Evolutionary conservation across 768 basidiomycete species (phyloP), one percentile per base, ranked within the genome.

Genomic region (Roridomyces roridus): DNA sequence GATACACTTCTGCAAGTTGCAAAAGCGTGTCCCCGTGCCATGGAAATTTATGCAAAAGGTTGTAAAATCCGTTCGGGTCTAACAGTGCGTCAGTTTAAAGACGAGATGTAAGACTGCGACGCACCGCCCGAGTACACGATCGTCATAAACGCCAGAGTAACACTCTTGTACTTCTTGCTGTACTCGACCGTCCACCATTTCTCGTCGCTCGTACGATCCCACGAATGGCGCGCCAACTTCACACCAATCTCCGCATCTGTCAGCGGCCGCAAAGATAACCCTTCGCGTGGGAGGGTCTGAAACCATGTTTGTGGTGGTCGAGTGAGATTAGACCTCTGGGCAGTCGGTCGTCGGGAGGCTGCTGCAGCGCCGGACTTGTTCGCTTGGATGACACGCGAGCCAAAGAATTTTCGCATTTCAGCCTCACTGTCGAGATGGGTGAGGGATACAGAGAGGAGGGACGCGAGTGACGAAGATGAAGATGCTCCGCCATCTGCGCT

Each of bases 21-120:
- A 96, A 79, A 1, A 96, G 77, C 0, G 96, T 96, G 70, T 98
- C 96, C 1, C 88, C 91, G 64, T 98, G 97, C 85, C 94, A 98
- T 0, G 93, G 94, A 51, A 89, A 81, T 36, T 82, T 83, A 23
- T 85, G 80, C n/a, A 96, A 66, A 8, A 98, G 77, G 18, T 85
- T 82, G 72, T 86, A 89, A 41, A 99, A 82, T 3, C 85, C 84
- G 55, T 92, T 85, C 1, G 91, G 92, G 67, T 94, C 92, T 92
- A 46, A 6, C 18, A 0, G 44, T 25, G 11, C 39, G 24, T 40
- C 29, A 40, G 25, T 28, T 21, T 1, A 36, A 28, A 6, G 10
- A 36, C 46, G 18, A 21, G 26, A 15, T 34, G 28, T n/a, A 54
- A 54, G 24, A 24, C 20, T 35, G 73, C 85, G 51, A 73, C 85